phyloP scores from a whole-genome alignment of 192 early-diverging fungal genomes.

The Backusella mclennaniae region DNA sequence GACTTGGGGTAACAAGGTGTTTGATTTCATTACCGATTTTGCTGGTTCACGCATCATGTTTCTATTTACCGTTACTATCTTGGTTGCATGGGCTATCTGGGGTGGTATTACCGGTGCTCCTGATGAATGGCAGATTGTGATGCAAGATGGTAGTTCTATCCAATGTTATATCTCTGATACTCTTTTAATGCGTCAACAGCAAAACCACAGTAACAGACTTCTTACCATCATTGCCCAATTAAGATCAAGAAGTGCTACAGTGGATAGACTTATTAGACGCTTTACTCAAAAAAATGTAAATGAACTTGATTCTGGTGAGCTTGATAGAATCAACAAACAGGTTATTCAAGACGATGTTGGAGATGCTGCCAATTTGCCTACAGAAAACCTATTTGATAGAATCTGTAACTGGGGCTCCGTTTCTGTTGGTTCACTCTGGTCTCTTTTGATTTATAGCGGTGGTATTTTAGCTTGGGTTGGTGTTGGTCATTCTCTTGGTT shows the following conservation, averaged over 20 bases:
- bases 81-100: conserved; percentile 15
- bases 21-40: conserved; percentile 9
- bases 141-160: conserved; percentile 18
- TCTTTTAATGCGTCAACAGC: conserved; percentile 28
- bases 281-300: background rate
- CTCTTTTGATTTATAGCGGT: conserved; percentile 6
- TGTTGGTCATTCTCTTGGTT: conserved; percentile 8
- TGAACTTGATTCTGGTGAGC: background rate
- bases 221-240: conserved; percentile 8
- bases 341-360: background rate
- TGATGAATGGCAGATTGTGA: conserved; percentile 22
- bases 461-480: conserved; percentile 21
- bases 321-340: background rate
- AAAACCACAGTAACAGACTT: background rate
- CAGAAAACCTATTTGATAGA: conserved; percentile 15
- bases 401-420: conserved; percentile 9
- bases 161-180: conserved; percentile 27
- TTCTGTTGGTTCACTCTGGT: conserved; percentile 1
- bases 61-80: background rate
- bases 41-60: conserved; percentile 18
- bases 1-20: background rate
- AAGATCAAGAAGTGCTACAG: conserved; percentile 1
- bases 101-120: conserved; percentile 9
- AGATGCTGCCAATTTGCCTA: conserved; percentile 13
- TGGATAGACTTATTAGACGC: background rate